phyloP scores from a whole-genome alignment of 345 rosid genomes.

The Luvunga scandens region DNA sequence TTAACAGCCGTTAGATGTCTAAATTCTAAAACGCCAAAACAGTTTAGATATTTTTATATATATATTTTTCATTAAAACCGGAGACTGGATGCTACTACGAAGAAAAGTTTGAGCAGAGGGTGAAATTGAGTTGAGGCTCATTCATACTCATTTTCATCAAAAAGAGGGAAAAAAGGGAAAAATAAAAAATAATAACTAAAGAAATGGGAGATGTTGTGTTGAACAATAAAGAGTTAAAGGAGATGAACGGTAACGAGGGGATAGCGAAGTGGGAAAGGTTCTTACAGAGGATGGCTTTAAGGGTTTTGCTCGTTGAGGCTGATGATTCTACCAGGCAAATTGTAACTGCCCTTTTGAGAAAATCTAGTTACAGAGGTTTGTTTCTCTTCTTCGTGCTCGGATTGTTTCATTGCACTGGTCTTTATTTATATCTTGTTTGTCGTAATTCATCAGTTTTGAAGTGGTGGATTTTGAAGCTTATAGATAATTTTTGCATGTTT shows the following conservation, averaged over 20 bases:
- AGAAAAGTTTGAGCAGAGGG: neutral
- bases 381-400: neutral
- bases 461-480: neutral
- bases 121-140: neutral
- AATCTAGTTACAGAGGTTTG: conserved; percentile 83
- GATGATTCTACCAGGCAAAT: conserved; percentile 97
- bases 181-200: neutral
- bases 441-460: neutral
- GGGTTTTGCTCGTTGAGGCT: conserved; percentile 85
- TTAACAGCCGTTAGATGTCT: neutral
- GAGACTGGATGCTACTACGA: no score
- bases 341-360: conserved; percentile 76
- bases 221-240: conserved; percentile 19
- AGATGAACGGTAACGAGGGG: conserved; percentile 29
- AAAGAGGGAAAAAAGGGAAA: no score
- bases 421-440: neutral
- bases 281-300: conserved; percentile 60
- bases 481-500: neutral
- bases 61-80: no score
- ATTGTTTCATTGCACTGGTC: neutral
- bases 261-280: conserved; percentile 65
- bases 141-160: neutral
- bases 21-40: no score
- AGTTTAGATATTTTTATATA: no score
- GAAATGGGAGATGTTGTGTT: conserved; percentile 22